These are phyloP conservation scores for Solanum piurae DNA, from an alignment of 257 asterid species.

Conservation along the genomic window DNA sequence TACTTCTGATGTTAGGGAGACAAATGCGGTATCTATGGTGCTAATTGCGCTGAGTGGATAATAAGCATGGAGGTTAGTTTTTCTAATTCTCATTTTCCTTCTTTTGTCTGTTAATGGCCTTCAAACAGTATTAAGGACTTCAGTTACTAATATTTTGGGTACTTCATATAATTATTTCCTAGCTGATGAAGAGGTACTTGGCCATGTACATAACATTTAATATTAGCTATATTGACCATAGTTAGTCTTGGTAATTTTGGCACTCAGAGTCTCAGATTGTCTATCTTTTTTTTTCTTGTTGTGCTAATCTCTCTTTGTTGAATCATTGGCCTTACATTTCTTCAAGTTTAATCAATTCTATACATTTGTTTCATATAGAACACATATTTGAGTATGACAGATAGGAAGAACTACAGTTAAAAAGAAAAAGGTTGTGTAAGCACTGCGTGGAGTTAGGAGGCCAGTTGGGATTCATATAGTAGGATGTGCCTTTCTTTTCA, in stretches of 20 bases:
- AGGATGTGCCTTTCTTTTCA: background rate
- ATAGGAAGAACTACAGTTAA: background rate
- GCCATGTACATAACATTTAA: background rate
- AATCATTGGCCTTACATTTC: background rate
- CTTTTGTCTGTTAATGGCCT: background rate
- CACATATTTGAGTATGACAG: background rate
- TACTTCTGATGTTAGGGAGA: slow-evolving; percentile 50
- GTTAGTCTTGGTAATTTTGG: background rate
- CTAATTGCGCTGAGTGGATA: slow-evolving; percentile 86
- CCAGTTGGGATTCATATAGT: background rate
- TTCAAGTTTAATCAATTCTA: background rate
- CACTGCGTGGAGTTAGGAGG: background rate
- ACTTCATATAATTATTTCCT: background rate
- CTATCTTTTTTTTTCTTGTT: background rate
- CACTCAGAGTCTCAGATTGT: background rate
- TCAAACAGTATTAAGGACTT: background rate
- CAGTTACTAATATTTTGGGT: background rate
- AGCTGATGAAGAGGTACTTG: background rate
- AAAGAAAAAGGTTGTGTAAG: background rate
- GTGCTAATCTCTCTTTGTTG: background rate
- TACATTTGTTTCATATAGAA: background rate
- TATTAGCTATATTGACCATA: background rate
- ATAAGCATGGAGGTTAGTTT: slow-evolving; percentile 84
- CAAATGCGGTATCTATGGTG: slow-evolving; percentile 94
- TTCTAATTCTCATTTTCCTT: background rate